Conservation (phyloP, 306 rosid genomes). For the Castanea sativa region DNA sequence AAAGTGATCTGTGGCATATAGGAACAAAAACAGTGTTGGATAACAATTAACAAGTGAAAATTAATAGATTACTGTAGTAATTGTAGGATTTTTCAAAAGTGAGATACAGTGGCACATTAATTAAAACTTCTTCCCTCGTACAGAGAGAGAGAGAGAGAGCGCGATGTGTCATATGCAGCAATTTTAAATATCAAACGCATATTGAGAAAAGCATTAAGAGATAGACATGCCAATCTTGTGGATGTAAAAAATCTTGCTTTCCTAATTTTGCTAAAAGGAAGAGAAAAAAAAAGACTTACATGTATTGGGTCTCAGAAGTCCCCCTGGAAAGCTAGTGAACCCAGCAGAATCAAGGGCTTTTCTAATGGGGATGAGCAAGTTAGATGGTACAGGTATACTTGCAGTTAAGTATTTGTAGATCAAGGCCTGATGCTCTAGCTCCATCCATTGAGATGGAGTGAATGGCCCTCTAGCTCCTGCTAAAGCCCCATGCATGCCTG, state of each 20-base stretch:
- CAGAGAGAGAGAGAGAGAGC: neutral
- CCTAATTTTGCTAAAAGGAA: neutral
- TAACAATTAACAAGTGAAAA: neutral
- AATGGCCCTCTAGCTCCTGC: conserved; percentile 59
- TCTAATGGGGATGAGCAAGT: conserved; percentile 73
- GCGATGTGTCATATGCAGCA: neutral
- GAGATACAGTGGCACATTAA: neutral
- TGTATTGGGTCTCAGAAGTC: conserved; percentile 64
- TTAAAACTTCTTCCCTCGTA: neutral
- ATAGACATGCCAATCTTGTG: neutral
- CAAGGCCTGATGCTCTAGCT: conserved; percentile 89
- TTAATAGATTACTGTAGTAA: neutral
- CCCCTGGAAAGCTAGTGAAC: conserved; percentile 44
- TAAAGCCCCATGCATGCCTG: conserved; percentile 48
- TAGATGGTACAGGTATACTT: conserved; percentile 70
- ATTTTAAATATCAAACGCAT: neutral
- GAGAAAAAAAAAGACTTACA: conserved; percentile 28
- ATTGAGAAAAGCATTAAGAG: neutral
- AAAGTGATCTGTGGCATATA: neutral
- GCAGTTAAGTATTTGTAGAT: conserved; percentile 89
- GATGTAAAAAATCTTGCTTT: neutral
- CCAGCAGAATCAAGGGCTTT: conserved; percentile 79
- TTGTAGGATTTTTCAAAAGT: neutral
- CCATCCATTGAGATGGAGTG: conserved; percentile 97
- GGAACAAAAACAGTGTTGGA: neutral